These are phyloP conservation scores for Silene latifolia DNA, from an alignment of 148 eudicot species.

Conservation along the genomic window DNA sequence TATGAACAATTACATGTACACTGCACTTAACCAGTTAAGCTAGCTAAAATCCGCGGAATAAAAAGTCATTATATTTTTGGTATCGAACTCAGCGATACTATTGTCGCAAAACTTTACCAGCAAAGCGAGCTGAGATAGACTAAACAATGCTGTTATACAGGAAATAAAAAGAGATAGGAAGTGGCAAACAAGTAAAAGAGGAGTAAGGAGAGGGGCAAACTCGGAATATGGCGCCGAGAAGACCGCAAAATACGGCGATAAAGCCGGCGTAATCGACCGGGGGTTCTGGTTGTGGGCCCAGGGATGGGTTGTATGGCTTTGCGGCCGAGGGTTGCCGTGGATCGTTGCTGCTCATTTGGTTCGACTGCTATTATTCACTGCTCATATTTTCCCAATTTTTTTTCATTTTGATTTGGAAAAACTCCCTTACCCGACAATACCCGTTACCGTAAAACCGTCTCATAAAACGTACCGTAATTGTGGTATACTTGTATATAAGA, in stretches of 20 bases:
- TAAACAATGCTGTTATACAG: no score
- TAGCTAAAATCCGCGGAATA: not conserved
- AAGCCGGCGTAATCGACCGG: constrained; percentile 92
- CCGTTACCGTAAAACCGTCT: no score
- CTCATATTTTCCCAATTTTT: constrained; percentile 12
- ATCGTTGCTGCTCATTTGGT: constrained; percentile 47
- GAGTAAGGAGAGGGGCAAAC: constrained; percentile 29
- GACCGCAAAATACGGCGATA: constrained; percentile 78
- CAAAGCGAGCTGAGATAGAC: not conserved
- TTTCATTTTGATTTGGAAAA: no score
- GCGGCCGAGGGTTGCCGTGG: constrained; percentile 82
- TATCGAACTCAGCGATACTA: not conserved
- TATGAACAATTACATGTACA: not conserved
- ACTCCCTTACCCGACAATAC: no score
- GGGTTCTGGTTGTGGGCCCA: constrained; percentile 52
- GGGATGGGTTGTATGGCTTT: constrained; percentile 52
- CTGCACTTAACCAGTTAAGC: not conserved
- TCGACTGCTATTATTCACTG: not conserved
- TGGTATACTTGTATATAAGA: no score
- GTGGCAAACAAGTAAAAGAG: not conserved
- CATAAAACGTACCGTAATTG: no score
- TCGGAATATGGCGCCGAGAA: constrained; percentile 81
- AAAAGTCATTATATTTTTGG: not conserved
- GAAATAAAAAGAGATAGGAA: not conserved
- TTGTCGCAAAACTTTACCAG: not conserved